These are phyloP conservation scores for Daedaleopsis sinensis DNA, from an alignment of 768 basidiomycete species.

Conservation along the genomic window DNA sequence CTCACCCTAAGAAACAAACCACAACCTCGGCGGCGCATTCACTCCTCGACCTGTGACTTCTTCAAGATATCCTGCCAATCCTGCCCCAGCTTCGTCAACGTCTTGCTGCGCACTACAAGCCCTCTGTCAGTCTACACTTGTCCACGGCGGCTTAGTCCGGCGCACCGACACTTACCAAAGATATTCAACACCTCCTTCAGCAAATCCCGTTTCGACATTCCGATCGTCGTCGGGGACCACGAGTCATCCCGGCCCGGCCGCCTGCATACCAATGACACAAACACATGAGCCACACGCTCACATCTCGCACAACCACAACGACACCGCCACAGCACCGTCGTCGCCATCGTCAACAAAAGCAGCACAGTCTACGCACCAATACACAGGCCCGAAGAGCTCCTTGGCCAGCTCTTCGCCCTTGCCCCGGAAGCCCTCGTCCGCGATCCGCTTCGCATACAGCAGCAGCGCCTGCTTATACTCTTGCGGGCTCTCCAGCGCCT, in stretches of 20 bases:
- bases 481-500: constrained; percentile 72
- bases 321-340: too few species aligned
- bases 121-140: not conserved
- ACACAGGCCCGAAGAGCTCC: constrained; percentile 89
- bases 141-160: not conserved
- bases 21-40: not conserved
- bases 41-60: constrained; percentile 46
- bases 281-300: not conserved
- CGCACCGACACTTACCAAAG: constrained; percentile 59
- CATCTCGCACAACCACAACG: not conserved
- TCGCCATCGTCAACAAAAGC: constrained; percentile 1
- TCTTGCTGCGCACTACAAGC: constrained; percentile 68
- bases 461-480: constrained; percentile 83
- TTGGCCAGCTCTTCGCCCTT: constrained; percentile 92
- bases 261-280: constrained; percentile 42
- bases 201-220: constrained; percentile 79
- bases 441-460: constrained; percentile 81
- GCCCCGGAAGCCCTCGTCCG: constrained; percentile 84
- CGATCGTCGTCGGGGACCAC: constrained; percentile 73
- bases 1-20: not conserved
- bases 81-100: constrained; percentile 69
- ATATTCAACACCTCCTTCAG: constrained; percentile 77
- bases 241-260: constrained; percentile 65
- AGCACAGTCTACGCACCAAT: constrained; percentile 63
- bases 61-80: constrained; percentile 86